These are phyloP conservation scores for Paramecium sexaurelia DNA, from an alignment of 73 alveolate genomes.

Conservation along the genomic window DNA sequence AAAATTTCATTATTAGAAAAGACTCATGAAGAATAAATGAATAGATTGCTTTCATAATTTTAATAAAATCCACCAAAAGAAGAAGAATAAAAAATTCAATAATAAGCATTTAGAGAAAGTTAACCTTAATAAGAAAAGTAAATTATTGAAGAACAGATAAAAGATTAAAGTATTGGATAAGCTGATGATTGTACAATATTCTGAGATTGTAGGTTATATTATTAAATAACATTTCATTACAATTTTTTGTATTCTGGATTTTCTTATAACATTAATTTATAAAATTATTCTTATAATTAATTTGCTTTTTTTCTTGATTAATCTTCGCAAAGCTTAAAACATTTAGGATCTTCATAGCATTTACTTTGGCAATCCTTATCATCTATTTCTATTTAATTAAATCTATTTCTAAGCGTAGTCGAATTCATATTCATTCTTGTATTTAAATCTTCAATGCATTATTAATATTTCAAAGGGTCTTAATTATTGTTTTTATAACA, in stretches of 20 bases:
- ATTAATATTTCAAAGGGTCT: neutral
- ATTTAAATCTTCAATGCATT: constrained; percentile 36
- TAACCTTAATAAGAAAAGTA: neutral
- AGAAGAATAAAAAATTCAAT: neutral
- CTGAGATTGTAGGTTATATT: constrained; percentile 25
- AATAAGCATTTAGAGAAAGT: neutral
- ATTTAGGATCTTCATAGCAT: neutral
- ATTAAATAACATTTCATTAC: neutral
- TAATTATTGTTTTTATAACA: neutral
- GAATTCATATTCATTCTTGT: constrained; percentile 20
- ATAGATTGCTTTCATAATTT: constrained; percentile 22
- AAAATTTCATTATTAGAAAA: constrained; percentile 6
- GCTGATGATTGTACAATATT: constrained; percentile 43
- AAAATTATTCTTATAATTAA: constrained; percentile 17
- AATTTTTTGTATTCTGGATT: constrained; percentile 16
- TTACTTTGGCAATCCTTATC: constrained; percentile 18
- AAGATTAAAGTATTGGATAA: neutral
- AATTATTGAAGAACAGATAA: neutral
- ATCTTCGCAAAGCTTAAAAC: neutral
- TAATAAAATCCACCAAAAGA: neutral
- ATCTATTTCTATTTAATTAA: neutral
- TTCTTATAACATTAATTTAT: constrained; percentile 11
- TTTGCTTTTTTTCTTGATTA: neutral
- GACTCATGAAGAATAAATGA: constrained; percentile 43
- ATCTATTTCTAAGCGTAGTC: neutral